These are phyloP conservation scores for Saccharata proteae DNA, from an alignment of 2,329 filamentous ascomycete species.

Conservation along the genomic window DNA sequence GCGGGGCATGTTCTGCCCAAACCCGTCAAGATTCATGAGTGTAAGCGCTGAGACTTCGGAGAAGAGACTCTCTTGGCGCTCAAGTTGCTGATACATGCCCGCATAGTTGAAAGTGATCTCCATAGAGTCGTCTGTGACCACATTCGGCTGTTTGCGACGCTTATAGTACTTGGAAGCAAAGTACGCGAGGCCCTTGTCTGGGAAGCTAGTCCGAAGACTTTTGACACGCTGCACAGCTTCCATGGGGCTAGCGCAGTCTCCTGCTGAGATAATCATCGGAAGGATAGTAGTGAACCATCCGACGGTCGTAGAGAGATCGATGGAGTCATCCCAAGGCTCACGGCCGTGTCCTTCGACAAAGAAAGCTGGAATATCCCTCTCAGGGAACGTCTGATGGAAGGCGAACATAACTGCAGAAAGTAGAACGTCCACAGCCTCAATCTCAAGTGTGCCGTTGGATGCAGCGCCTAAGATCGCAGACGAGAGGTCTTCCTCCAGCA, in stretches of 20 bases:
- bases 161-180: constrained; percentile 1
- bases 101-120: constrained; percentile 49
- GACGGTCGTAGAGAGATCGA: constrained; percentile 15
- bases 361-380: constrained; percentile 4
- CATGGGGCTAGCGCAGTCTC: not conserved
- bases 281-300: constrained; percentile 13
- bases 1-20: constrained; percentile 19
- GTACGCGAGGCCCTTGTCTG: constrained; percentile 4
- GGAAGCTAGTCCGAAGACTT: not conserved
- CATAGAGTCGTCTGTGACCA: constrained; percentile 27
- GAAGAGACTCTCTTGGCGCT: constrained; percentile 16
- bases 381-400: constrained; percentile 3
- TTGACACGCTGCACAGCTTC: not conserved
- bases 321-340: constrained; percentile 13
- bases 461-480: constrained; percentile 10
- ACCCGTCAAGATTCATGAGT: constrained; percentile 4
- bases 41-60: not conserved
- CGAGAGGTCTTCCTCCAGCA: constrained; percentile 20
- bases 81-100: constrained; percentile 38
- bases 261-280: not conserved
- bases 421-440: constrained; percentile 4
- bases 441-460: not conserved
- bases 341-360: constrained; percentile 15
- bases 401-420: constrained; percentile 1
- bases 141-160: not conserved